Percentiles rank a stretch among this genome's conserved stretches.
Evolutionary conservation across 768 basidiomycete species (phyloP).

Genomic region (Lactarius hengduanensis): DNA sequence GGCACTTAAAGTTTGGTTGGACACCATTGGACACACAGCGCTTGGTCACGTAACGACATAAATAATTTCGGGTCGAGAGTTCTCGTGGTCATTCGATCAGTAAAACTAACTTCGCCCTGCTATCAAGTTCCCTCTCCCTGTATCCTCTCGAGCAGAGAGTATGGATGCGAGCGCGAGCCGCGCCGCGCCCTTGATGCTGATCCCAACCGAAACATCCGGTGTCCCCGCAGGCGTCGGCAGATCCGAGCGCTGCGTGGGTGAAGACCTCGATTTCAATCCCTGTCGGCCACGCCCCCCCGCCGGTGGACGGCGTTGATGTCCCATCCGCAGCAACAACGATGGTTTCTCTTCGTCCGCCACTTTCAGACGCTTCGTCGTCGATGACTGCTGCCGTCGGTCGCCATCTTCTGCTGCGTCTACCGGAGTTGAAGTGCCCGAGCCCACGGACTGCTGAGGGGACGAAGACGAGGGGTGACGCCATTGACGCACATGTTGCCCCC

Average conservation of each 20-base stretch:
- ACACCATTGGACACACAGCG: background rate
- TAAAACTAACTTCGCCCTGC: background rate
- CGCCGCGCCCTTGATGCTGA: constrained; percentile 28
- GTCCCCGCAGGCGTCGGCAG: background rate
- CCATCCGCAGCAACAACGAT: constrained; percentile 22
- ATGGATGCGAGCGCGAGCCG: constrained; percentile 10
- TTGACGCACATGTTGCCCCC: constrained; percentile 19
- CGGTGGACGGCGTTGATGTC: background rate
- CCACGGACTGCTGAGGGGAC: background rate
- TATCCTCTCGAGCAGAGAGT: constrained; percentile 26
- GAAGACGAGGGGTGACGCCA: constrained; percentile 8
- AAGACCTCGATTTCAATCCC: constrained; percentile 7
- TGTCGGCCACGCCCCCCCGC: background rate
- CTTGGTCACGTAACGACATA: background rate
- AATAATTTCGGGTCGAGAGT: background rate
- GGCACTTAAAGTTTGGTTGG: background rate
- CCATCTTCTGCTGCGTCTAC: constrained; percentile 4
- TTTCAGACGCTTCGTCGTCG: constrained; percentile 13
- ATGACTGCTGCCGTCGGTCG: background rate
- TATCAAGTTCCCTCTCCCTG: constrained; percentile 17
- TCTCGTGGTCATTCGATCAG: background rate
- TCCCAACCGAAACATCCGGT: background rate
- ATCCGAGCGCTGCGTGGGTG: background rate
- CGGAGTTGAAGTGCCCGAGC: constrained; percentile 10
- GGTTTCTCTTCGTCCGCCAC: constrained; percentile 17